Base-by-base conservation (phyloP, 768 basidiomycete species). In the Leccinum disarticulatum region DNA sequence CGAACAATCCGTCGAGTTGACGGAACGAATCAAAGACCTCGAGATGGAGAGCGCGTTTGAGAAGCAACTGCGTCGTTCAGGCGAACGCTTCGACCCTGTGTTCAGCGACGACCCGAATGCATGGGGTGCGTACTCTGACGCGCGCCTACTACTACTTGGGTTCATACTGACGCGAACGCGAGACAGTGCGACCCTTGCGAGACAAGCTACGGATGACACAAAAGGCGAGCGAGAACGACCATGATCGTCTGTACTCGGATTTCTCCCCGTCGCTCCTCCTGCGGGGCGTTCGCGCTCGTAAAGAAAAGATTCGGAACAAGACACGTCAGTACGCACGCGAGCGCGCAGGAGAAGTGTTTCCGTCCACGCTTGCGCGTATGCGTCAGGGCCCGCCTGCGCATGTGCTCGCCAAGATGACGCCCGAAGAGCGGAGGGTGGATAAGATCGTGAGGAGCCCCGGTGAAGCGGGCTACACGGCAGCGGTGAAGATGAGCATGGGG, bases 381-480 rank as follows among this genome's bases (percentile, higher is more conserved):
- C 72, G 78, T 8, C 73, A 83, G 62, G 82, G 85, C 0, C 87
- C 87, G 1, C 91, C 92, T 0, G 83, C 88, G 0, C 85, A 85
- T 62, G 62, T 88, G 3, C 75, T 85, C 3, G 72, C 69, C 22
- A 74, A 67, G 59, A 84, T 91, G 84, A 76, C 81, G 0, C 74
- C 77, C 2, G 66, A 78, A 62, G 72, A 81, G 59, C 78, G 77
- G 59, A 72, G 69, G 54, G 68, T 77, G 70, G 88, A 91, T 61
- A 74, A 72, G 61, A 72, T 87, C 5, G 77, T 79, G 54, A 69
- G 78, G 35, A 72, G 83, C 38, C 77, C 83, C 2, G 81, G 86
- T 56, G 84, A 87, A 70, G 88, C 82, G 0, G 91, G 91, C 14
- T 92, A 90, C 70, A 80, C 85, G 2, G 90, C 82, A n/a, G 66